Base-by-base conservation (phyloP, 2,329 filamentous ascomycete species). In the Penicillium paneum region DNA sequence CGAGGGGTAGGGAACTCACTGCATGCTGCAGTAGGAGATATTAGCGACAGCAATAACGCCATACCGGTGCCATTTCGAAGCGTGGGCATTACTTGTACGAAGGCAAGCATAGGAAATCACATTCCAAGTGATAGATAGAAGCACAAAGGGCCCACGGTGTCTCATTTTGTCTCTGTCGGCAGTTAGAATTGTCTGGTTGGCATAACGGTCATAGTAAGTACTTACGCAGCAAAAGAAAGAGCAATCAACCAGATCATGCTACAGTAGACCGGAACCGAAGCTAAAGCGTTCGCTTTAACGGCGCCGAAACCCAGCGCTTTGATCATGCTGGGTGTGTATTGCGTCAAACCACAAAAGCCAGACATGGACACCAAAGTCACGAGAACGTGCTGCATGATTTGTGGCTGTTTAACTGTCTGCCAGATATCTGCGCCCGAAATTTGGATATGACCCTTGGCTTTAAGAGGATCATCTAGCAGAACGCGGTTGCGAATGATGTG, bases 291-390 rank as follows among this genome's bases (percentile, higher is more conserved):
- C 43, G 76, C 76, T 0, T 65, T 70, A 3, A 84, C 74, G 0
- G 68, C 64, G 4, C 65, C 67, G 57, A 81, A 84, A 0, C 82
- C 82, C 43, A 84, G 79, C 11, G 74, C 75, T 46, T 71, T 76
- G 53, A 84, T 79, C 43, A 85, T 78, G 6, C 77, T 77, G 0
- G 82, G 82, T 0, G 79, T 76, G 56, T 84, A 83, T 4, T 81
- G 79, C 50, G 80, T 75, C 74, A 65, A 75, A 61, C 61, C 81
- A 73, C 17, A 79, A 77, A 12, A 79, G 68, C 60, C 81, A 75
- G 67, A 80, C 81, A 67, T 71, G 57, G 29, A 81, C 59, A 34
- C 64, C 8, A 72, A 53, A 1, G 81, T 80, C 55, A 84, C 77
- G 17, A 79, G 55, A 6, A 81, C 73, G 47, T 84, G 82, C 6